phyloP scores from a whole-genome alignment of 768 basidiomycete genomes.

The Lactifluus piperatus region DNA sequence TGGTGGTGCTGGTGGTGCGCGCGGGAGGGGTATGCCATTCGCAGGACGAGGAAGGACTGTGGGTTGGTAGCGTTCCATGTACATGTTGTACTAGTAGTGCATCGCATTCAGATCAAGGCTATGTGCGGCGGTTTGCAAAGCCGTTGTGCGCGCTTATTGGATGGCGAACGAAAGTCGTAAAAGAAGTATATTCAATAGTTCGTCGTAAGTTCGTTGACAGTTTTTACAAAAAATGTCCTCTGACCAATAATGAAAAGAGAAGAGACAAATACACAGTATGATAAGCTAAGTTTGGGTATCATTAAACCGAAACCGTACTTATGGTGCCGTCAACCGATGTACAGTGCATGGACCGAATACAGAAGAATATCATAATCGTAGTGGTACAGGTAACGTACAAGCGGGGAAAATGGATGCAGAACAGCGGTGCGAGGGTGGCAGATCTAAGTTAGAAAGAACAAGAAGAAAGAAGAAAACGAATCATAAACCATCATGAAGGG shows the following conservation, averaged over 20 bases:
- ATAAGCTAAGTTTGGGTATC: background rate
- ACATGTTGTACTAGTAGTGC: background rate
- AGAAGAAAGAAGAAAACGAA: background rate
- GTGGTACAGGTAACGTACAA: conserved; percentile 5
- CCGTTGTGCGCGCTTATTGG: background rate
- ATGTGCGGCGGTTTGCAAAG: no score
- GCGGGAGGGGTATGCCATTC: conserved; percentile 15
- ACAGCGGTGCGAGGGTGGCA: background rate
- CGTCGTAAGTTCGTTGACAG: background rate
- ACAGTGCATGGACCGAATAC: background rate
- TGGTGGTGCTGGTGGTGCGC: background rate
- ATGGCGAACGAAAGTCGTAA: background rate
- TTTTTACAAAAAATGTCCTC: background rate
- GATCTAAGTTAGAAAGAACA: background rate
- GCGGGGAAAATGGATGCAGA: conserved; percentile 1
- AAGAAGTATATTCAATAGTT: no score
- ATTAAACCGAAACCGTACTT: conserved; percentile 2
- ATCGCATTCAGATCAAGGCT: background rate
- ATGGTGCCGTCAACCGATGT: background rate
- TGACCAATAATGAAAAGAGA: background rate
- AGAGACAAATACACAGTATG: background rate
- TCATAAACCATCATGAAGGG: no score
- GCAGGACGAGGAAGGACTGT: conserved; percentile 18
- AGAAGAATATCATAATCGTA: background rate
- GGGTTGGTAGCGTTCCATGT: conserved; percentile 7